Percentiles rank a stretch among this genome's conserved stretches.
Evolutionary conservation across 2,329 filamentous ascomycete genomes (phyloP).

Genomic region (Ophiostoma tasmaniense): DNA sequence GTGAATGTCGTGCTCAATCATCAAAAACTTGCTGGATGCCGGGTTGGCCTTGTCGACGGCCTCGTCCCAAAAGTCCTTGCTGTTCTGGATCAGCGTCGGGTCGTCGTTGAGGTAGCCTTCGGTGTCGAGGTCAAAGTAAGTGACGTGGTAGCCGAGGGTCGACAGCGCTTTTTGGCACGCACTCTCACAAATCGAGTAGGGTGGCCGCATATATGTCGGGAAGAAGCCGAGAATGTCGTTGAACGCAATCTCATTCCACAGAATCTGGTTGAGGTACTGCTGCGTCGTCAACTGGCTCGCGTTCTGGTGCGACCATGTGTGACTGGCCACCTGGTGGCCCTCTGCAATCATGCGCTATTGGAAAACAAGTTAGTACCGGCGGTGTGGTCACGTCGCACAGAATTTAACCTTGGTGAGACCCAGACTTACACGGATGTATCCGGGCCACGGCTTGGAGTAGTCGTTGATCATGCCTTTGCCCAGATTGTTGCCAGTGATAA

Average conservation of each 20-base stretch:
- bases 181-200: not conserved
- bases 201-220: not conserved
- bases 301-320: not conserved
- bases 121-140: not conserved
- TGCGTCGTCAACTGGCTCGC: not conserved
- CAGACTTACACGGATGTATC: not conserved
- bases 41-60: not conserved
- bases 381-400: not conserved
- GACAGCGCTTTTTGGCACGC: not conserved
- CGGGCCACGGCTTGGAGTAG: not conserved
- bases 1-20: not conserved
- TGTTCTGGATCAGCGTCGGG: not conserved
- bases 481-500: slow-evolving; percentile 51
- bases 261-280: not conserved
- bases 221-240: not conserved
- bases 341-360: not conserved
- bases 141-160: not conserved
- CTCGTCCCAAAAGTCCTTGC: not conserved
- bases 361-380: not conserved
- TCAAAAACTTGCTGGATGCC: not conserved
- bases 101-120: not conserved
- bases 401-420: not conserved
- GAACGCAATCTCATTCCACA: not conserved
- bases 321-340: not conserved
- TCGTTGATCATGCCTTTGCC: slow-evolving; percentile 36